Evolutionary conservation across 768 basidiomycete species (phyloP).

Genomic region (Tulasnella sp.): DNA sequence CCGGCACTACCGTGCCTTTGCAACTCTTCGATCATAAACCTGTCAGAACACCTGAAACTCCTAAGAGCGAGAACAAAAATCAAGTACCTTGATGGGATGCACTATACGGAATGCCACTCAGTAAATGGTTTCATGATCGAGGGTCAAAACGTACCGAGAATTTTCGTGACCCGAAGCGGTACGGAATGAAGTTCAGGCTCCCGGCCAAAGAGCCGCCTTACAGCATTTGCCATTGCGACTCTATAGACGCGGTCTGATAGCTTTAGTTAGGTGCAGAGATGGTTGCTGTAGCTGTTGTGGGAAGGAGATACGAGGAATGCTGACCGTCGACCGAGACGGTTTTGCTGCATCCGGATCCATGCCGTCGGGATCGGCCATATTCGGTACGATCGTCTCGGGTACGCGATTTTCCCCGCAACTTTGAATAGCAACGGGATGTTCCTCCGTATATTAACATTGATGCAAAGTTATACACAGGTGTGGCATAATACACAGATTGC

Average conservation of each 20-base stretch:
- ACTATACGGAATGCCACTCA: not conserved
- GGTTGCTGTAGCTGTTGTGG: too few relatives aligned
- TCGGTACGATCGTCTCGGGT: not conserved
- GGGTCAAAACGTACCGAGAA: not conserved
- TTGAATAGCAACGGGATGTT: not conserved
- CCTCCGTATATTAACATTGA: not conserved
- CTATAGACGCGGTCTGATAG: too few relatives aligned
- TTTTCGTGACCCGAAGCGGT: not conserved
- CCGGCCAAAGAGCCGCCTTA: not conserved
- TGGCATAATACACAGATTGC: not conserved
- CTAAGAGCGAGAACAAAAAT: not conserved
- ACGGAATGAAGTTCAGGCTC: not conserved
- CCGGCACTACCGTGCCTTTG: slow-evolving; percentile 48
- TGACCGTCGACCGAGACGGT: too few relatives aligned
- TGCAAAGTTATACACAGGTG: not conserved
- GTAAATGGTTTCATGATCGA: not conserved
- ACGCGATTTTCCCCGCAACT: not conserved
- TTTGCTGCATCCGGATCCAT: too few relatives aligned
- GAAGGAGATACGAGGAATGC: not conserved
- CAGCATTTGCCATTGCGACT: not conserved
- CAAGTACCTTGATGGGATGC: slow-evolving; percentile 2
- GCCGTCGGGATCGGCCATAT: too few relatives aligned
- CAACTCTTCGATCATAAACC: slow-evolving; percentile 42
- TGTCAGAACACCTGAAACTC: not conserved
- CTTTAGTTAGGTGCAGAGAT: too few relatives aligned